Evolutionary conservation across 2,329 filamentous ascomycete genomes (phyloP).

Genomic region (Scytalidium sp.): DNA sequence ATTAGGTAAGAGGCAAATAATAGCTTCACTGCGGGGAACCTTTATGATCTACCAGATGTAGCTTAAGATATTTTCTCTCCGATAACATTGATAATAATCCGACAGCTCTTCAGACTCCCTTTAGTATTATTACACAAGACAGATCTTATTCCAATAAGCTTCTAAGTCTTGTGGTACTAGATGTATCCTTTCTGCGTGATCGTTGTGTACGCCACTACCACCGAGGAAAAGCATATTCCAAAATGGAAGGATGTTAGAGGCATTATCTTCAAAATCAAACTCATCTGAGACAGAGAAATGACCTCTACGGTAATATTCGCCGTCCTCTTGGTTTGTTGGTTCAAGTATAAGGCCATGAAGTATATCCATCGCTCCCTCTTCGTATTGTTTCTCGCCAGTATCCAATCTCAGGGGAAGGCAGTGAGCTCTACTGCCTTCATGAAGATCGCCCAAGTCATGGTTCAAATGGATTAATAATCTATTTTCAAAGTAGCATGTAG

Average conservation of each 20-base stretch:
- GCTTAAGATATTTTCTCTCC: no score
- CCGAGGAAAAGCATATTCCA: conserved; percentile 3
- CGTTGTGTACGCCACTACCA: no score
- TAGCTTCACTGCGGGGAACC: no score
- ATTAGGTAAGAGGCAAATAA: no score
- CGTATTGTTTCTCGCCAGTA: neutral
- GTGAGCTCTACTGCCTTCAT: conserved; percentile 1
- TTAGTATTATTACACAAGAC: no score
- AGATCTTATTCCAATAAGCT: no score
- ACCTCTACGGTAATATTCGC: conserved; percentile 2
- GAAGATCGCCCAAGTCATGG: conserved; percentile 1
- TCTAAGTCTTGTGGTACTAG: no score
- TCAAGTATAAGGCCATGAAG: conserved; percentile 1
- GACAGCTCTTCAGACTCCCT: no score
- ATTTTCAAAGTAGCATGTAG: neutral
- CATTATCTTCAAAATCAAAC: neutral
- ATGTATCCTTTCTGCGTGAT: no score
- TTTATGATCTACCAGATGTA: no score
- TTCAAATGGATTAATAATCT: conserved; percentile 2
- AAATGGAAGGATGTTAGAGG: neutral
- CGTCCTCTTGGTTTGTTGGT: neutral
- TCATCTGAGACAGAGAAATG: neutral
- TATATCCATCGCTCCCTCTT: neutral
- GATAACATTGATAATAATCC: no score
- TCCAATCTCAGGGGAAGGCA: conserved; percentile 1